These are phyloP conservation scores for Coix lacrymajobi DNA, from an alignment of 176 grass and related monocot species.

Conservation along the genomic window DNA sequence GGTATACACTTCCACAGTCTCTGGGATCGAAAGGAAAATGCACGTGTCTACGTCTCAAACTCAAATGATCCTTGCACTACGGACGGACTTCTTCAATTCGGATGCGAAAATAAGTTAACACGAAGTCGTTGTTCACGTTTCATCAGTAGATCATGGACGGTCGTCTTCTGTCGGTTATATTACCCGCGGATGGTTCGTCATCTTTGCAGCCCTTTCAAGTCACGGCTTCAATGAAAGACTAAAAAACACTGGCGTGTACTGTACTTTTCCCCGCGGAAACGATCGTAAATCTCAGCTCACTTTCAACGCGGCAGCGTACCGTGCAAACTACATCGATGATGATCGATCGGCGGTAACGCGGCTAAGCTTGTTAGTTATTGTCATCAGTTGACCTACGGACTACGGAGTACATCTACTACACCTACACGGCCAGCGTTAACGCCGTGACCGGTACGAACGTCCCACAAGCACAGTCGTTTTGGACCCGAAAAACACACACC, in stretches of 20 bases:
- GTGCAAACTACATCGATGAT: neutral
- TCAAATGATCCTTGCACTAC: neutral
- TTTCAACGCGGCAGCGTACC: neutral
- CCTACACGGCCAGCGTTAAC: neutral
- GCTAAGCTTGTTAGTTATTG: neutral
- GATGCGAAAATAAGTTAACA: too few species aligned
- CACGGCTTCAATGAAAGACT: neutral
- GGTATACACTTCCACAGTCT: neutral
- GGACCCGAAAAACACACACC: neutral
- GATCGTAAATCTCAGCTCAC: neutral
- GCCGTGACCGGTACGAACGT: neutral
- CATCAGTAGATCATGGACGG: neutral
- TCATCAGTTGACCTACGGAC: neutral
- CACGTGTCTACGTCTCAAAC: neutral
- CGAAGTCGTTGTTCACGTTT: neutral
- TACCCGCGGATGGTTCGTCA: neutral
- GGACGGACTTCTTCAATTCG: neutral
- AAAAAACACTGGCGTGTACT: neutral
- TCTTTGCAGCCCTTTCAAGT: slow-evolving; percentile 28
- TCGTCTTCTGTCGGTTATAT: neutral
- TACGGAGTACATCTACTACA: too few species aligned
- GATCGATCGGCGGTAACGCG: neutral
- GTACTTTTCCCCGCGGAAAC: neutral
- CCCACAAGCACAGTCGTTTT: neutral
- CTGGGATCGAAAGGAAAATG: neutral